These are phyloP conservation scores for Lentinula sp. DNA, from an alignment of 768 basidiomycete genomes.

Conservation along the genomic window DNA sequence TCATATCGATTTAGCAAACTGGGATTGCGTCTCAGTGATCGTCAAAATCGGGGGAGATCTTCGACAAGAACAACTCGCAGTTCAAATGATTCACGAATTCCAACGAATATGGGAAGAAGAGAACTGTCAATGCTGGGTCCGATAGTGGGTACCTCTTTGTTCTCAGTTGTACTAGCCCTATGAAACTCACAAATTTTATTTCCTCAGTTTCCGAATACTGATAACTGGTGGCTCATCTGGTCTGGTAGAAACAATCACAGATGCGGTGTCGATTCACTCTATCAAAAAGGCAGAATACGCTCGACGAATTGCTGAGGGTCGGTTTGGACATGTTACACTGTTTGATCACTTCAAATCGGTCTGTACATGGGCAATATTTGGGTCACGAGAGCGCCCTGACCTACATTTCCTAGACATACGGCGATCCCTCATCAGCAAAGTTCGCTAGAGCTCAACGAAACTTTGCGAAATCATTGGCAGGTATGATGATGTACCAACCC, in stretches of 20 bases:
- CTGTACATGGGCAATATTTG: constrained; percentile 19
- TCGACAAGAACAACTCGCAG: constrained; percentile 95
- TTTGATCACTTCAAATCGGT: constrained; percentile 90
- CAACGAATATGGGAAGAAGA: constrained; percentile 94
- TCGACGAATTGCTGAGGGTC: constrained; percentile 71
- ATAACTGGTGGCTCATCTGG: constrained; percentile 93
- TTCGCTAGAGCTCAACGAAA: constrained; percentile 89
- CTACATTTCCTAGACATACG: constrained; percentile 62
- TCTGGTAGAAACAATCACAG: constrained; percentile 95
- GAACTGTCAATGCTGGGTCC: constrained; percentile 86
- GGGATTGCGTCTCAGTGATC: constrained; percentile 94
- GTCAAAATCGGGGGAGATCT: constrained; percentile 98
- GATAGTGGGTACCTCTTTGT: constrained; percentile 54
- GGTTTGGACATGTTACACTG: constrained; percentile 81
- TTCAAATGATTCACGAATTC: constrained; percentile 91
- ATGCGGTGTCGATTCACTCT: constrained; percentile 97
- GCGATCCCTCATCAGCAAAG: constrained; percentile 79
- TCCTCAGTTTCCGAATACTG: constrained; percentile 82
- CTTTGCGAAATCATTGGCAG: constrained; percentile 89
- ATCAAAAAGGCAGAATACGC: constrained; percentile 99
- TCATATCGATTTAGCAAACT: constrained; percentile 43
- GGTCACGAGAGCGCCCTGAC: neutral
- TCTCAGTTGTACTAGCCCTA: neutral
- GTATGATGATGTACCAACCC: constrained; percentile 26
- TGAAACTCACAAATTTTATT: neutral